Conservation (phyloP, 1,139 yeast species). For the Arxiozyma slooffiae region DNA sequence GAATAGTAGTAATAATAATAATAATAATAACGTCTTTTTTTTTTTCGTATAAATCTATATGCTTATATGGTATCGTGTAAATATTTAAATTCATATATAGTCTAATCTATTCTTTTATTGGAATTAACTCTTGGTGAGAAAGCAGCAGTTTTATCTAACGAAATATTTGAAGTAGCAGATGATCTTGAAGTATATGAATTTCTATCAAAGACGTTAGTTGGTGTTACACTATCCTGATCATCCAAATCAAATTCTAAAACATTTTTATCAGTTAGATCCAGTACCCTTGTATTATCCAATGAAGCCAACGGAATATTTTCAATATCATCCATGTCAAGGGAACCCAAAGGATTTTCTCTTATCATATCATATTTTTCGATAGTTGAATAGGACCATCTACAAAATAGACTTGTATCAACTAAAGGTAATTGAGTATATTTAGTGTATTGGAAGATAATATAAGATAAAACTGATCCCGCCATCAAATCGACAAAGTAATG, state of each 20-base stretch:
- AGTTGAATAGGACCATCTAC: slow-evolving; percentile 72
- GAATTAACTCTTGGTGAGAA: slow-evolving; percentile 19
- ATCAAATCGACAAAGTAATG: slow-evolving; percentile 88
- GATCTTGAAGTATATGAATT: slow-evolving; percentile 24
- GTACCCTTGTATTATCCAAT: slow-evolving; percentile 1
- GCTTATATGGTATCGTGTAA: not conserved
- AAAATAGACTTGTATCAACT: slow-evolving; percentile 48
- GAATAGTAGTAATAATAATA: too few relatives aligned
- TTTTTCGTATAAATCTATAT: too few relatives aligned
- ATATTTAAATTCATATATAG: too few relatives aligned
- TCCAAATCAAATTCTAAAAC: slow-evolving; percentile 3
- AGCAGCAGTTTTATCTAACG: slow-evolving; percentile 18
- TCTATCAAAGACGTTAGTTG: slow-evolving; percentile 19
- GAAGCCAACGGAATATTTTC: slow-evolving; percentile 23
- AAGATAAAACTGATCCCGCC: slow-evolving; percentile 77
- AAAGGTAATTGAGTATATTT: slow-evolving; percentile 70
- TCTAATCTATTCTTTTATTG: slow-evolving; percentile 18
- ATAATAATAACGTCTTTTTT: too few relatives aligned
- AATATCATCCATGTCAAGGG: slow-evolving; percentile 19
- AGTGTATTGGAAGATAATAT: slow-evolving; percentile 61
- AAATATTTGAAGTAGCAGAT: slow-evolving; percentile 28
- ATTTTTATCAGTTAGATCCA: not conserved
- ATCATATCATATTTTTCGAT: slow-evolving; percentile 29
- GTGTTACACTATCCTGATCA: not conserved
- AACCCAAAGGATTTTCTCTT: slow-evolving; percentile 32